These are phyloP conservation scores for Pulveroboletus frians DNA, from an alignment of 768 basidiomycete species.

Conservation along the genomic window DNA sequence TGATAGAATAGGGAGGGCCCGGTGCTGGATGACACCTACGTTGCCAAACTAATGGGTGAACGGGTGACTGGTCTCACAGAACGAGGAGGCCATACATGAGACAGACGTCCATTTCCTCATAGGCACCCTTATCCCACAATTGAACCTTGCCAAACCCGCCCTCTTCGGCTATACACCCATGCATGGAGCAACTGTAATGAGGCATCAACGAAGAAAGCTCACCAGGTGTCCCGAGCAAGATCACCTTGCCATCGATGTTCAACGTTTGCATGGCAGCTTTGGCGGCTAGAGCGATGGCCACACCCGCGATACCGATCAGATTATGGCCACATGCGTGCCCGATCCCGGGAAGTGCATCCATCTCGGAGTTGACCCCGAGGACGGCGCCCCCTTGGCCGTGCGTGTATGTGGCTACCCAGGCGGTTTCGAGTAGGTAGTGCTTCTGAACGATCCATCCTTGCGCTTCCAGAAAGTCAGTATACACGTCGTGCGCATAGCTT, in stretches of 20 bases:
- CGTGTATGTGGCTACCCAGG: conserved; percentile 70
- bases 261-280: conserved; percentile 57
- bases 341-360: conserved; percentile 57
- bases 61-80: neutral
- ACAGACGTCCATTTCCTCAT: conserved; percentile 72
- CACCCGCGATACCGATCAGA: conserved; percentile 70
- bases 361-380: conserved; percentile 75
- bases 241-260: conserved; percentile 61
- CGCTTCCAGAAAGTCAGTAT: conserved; percentile 60
- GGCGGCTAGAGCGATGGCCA: conserved; percentile 67
- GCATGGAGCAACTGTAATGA: neutral
- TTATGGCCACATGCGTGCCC: conserved; percentile 83
- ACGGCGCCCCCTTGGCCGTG: conserved; percentile 63
- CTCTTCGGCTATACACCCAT: conserved; percentile 57
- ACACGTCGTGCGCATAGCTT: conserved; percentile 67
- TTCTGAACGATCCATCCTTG: conserved; percentile 61
- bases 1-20: conserved; percentile 65
- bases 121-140: conserved; percentile 66
- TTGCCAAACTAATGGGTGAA: neutral
- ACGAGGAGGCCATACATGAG: conserved; percentile 48
- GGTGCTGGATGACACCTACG: conserved; percentile 78
- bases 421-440: conserved; percentile 63
- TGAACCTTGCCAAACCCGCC: conserved; percentile 68
- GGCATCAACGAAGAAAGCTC: neutral
- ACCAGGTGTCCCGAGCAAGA: conserved; percentile 79